A percentile compares a stretch with the other conserved stretches of the same genome.
Conservation (phyloP, 1,139 yeast species). For the Yamadazyma kanchanaburiensis region DNA sequence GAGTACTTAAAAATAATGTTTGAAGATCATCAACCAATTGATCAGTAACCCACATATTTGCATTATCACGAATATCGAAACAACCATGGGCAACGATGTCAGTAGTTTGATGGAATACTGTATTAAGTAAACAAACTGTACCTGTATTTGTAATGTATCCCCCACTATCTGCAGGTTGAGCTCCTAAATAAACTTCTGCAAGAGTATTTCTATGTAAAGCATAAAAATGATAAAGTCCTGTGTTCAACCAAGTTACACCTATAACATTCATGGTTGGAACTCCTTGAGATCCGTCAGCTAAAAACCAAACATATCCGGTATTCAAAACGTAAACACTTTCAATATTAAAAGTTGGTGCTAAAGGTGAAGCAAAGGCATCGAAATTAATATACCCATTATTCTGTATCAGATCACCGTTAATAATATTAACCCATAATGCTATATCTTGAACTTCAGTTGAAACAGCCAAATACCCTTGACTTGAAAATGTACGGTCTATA, state of each 20-base stretch:
- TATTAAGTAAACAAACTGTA: slow-evolving; percentile 22
- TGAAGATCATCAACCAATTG: slow-evolving; percentile 13
- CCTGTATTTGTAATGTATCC: slow-evolving; percentile 20
- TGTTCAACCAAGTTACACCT: slow-evolving; percentile 19
- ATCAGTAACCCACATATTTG: slow-evolving; percentile 16
- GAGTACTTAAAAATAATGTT: slow-evolving; percentile 18
- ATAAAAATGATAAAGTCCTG: slow-evolving; percentile 21
- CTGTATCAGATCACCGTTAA: slow-evolving; percentile 7
- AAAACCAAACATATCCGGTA: slow-evolving; percentile 7
- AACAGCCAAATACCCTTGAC: slow-evolving; percentile 23
- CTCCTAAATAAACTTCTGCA: slow-evolving; percentile 17
- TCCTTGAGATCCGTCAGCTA: slow-evolving; percentile 3
- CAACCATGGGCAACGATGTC: slow-evolving; percentile 23
- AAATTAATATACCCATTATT: slow-evolving; percentile 21
- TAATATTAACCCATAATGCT: slow-evolving; percentile 4
- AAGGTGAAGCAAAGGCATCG: slow-evolving; percentile 14
- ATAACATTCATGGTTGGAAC: slow-evolving; percentile 5
- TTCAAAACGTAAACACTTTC: slow-evolving; percentile 15
- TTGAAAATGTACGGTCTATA: slow-evolving; percentile 18
- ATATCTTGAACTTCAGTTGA: slow-evolving; percentile 4
- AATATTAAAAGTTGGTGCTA: slow-evolving; percentile 18
- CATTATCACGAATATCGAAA: slow-evolving; percentile 16
- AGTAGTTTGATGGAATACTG: slow-evolving; percentile 19
- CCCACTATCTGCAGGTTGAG: slow-evolving; percentile 5
- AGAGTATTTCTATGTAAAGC: slow-evolving; percentile 14